A percentile compares a stretch with the other conserved stretches of the same genome.
Evolutionary conservation across 2,329 filamentous ascomycete genomes (phyloP).

Genomic region (Volutella citrinella): DNA sequence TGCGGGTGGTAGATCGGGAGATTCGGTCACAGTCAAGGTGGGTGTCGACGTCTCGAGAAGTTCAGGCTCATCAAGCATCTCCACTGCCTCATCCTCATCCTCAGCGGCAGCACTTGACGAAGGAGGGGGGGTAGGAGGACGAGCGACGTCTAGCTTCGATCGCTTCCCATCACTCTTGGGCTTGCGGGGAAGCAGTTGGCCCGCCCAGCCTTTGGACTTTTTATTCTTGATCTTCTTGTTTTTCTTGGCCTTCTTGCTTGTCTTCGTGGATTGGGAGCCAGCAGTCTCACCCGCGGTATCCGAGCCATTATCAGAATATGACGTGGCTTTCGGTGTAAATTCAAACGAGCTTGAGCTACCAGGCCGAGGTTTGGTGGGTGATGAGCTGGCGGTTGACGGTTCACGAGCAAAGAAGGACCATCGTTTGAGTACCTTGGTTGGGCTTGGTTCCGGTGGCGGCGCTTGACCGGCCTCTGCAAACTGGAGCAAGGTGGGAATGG

Average conservation of each 20-base stretch:
- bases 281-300: constrained; percentile 26
- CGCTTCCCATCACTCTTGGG: constrained; percentile 48
- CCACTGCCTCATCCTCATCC: constrained; percentile 20
- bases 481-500: constrained; percentile 52
- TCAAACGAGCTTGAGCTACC: constrained; percentile 47
- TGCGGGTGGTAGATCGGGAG: constrained; percentile 28
- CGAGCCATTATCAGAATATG: constrained; percentile 36
- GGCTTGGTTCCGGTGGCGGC: constrained; percentile 41
- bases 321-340: constrained; percentile 27
- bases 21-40: constrained; percentile 40
- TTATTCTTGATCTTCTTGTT: constrained; percentile 48
- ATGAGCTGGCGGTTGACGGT: constrained; percentile 43
- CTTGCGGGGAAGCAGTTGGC: constrained; percentile 63
- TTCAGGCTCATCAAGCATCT: constrained; percentile 25
- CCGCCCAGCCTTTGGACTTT: constrained; percentile 73
- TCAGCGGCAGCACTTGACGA: constrained; percentile 27
- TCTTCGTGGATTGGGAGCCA: no score
- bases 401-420: constrained; percentile 65
- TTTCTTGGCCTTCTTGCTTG: constrained; percentile 30
- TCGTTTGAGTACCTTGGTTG: constrained; percentile 51
- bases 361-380: constrained; percentile 45
- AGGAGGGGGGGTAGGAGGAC: constrained; percentile 47
- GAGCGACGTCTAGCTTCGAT: constrained; percentile 35
- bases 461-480: constrained; percentile 34
- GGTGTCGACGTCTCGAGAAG: constrained; percentile 30